Conservation (phyloP, 805 yeast species). For the Metschnikowia continentalis region DNA sequence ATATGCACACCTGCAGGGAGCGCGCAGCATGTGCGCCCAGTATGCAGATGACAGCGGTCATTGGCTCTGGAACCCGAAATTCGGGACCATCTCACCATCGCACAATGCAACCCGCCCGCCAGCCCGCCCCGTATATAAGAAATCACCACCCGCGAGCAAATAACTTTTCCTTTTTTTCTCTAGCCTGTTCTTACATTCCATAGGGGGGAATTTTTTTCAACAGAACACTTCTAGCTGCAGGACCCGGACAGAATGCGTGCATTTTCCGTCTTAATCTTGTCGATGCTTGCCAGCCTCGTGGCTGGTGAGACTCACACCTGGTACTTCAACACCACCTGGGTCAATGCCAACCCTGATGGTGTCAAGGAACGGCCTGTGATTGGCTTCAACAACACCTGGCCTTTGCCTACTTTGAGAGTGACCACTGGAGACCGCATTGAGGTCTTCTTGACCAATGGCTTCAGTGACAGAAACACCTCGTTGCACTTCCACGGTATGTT, state of each 20-base stretch:
- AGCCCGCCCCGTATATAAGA: conserved; percentile 6
- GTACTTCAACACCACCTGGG: conserved; percentile 67
- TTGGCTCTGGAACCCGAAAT: conserved; percentile 16
- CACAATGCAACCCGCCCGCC: not conserved
- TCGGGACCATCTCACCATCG: conserved; percentile 4
- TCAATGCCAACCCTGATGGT: conserved; percentile 67
- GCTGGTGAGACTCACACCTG: conserved; percentile 53
- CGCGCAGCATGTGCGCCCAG: not conserved
- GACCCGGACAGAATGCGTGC: conserved; percentile 15
- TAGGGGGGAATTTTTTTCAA: conserved; percentile 13
- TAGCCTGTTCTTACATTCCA: conserved; percentile 20
- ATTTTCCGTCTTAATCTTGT: conserved; percentile 16
- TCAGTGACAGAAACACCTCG: conserved; percentile 60
- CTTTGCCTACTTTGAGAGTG: conserved; percentile 81
- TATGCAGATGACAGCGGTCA: conserved; percentile 8
- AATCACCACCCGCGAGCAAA: conserved; percentile 10
- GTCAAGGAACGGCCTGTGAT: conserved; percentile 50
- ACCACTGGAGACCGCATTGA: conserved; percentile 75
- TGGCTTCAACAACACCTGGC: conserved; percentile 71
- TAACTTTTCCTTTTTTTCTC: conserved; percentile 13
- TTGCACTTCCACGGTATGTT: conserved; percentile 94
- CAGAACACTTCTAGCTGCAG: conserved; percentile 10
- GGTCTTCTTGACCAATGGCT: conserved; percentile 71
- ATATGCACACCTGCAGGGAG: not conserved
- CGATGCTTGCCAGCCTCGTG: conserved; percentile 18